phyloP scores from a whole-genome alignment of 257 asterid species.

The Verbena officinalis region DNA sequence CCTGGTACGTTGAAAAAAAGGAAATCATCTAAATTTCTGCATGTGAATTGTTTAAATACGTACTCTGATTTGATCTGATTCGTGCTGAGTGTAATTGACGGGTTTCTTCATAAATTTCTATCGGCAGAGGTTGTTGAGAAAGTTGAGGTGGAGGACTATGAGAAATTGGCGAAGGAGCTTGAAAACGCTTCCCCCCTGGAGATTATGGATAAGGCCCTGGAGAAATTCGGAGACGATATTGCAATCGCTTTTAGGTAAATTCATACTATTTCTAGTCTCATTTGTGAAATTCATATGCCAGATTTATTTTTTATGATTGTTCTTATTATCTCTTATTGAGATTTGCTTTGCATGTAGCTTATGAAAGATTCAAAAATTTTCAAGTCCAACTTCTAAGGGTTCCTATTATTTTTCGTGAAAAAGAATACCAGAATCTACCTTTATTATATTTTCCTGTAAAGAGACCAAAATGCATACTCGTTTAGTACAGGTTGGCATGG shows the following conservation, averaged over 20 bases:
- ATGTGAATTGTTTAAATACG: neutral
- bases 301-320: neutral
- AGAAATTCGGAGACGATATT: constrained; percentile 55
- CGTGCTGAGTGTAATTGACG: constrained; percentile 20
- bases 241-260: constrained; percentile 66
- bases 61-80: neutral
- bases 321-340: neutral
- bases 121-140: constrained; percentile 45
- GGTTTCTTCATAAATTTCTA: neutral
- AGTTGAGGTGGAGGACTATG: constrained; percentile 47
- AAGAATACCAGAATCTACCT: neutral
- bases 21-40: neutral
- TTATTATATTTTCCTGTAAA: neutral
- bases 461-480: neutral
- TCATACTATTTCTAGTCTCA: neutral
- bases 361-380: neutral
- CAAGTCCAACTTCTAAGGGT: neutral
- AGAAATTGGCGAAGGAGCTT: constrained; percentile 48
- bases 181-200: constrained; percentile 63
- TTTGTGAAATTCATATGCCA: neutral
- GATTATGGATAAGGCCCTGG: constrained; percentile 67
- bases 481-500: neutral
- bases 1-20: constrained; percentile 26
- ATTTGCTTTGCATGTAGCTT: neutral
- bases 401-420: neutral